Base-by-base conservation (phyloP, 2,329 filamentous ascomycete species). In the Clonostachys byssicola region DNA sequence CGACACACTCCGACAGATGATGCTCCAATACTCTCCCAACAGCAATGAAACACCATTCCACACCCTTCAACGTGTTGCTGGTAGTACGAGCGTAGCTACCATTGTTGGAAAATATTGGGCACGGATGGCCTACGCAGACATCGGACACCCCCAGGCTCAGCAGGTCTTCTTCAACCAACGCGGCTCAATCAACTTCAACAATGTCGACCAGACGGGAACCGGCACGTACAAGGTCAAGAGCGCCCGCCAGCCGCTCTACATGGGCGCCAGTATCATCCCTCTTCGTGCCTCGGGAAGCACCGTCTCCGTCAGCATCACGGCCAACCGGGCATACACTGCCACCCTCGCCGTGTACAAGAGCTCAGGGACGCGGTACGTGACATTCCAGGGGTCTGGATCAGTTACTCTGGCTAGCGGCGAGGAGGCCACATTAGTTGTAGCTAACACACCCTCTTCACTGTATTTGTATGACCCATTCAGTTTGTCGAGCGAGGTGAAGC, bases 1-100 rank as follows among this genome's bases (percentile, higher is more conserved):
- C 41, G 64, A 66, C 13, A 66, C 68, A 34, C 57, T 77, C 34
- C 66, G 62, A 18, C 65, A 72, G 40, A 55, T 77, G 17, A 71
- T 72, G 56, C 52, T 64, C 2, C 63, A 70, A 52, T 77, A 76
- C 52, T 59, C 63, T 43, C 54, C 56, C 17, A 58, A 65, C 42
- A 74, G 71, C 57, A 71, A 77, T 52, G 73, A 77, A 55, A 76
- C 73, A 1, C 74, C 74, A 2, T 63, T 78, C 17, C 73, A 77
- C 46, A 63, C 67, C 3, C 61, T 77, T 2, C 60, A 67, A 16
- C 65, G 71, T 17, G 57, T 77, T 1, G 61, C 66, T 3, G 48
- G 51, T 8, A 57, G 54, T 34, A 49, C 60, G 18, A 59, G 56
- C 16, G 60, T 65, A 14, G 67, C 70, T 17, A 64, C 68, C 12